phyloP scores from a whole-genome alignment of 1,139 yeast species.

The Magnusiomyces magnusii region DNA sequence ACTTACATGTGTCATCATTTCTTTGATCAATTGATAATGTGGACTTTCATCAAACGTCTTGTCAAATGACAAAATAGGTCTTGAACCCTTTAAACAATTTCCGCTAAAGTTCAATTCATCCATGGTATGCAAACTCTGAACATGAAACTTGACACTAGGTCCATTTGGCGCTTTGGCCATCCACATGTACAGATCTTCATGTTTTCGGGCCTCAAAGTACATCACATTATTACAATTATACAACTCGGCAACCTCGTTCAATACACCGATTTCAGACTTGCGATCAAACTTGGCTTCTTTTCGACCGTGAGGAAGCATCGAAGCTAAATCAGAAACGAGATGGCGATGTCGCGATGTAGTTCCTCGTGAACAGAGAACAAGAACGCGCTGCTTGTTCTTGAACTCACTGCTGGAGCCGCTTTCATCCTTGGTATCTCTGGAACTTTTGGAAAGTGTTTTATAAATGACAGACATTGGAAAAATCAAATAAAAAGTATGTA shows the following conservation, averaged over 20 bases:
- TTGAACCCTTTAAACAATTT: conserved; percentile 88
- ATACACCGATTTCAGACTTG: conserved; percentile 79
- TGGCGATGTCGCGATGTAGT: conserved; percentile 87
- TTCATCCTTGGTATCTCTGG: conserved; percentile 23
- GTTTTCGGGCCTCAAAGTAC: conserved; percentile 95
- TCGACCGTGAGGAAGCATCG: conserved; percentile 87
- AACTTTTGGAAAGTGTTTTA: conserved; percentile 55
- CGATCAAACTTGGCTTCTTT: conserved; percentile 95
- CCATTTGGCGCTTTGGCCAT: conserved; percentile 96
- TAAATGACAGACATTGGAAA: conserved; percentile 51
- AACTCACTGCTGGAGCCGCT: conserved; percentile 31
- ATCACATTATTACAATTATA: conserved; percentile 94
- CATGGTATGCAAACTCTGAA: conserved; percentile 92
- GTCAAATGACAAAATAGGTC: conserved; percentile 93
- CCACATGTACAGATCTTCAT: conserved; percentile 76
- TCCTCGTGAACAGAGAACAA: conserved; percentile 90
- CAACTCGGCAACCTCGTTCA: conserved; percentile 93
- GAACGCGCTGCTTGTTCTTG: conserved; percentile 42
- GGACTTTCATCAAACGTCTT: conserved; percentile 56
- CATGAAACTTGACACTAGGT: conserved; percentile 88
- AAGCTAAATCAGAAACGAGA: conserved; percentile 70
- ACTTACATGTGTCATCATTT: conserved; percentile 56
- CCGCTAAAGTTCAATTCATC: conserved; percentile 96
- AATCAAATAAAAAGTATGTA: neutral
- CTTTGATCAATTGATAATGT: conserved; percentile 72